Conservation (phyloP, 352 stramenopile species). For the Blastocystis sp. region DNA sequence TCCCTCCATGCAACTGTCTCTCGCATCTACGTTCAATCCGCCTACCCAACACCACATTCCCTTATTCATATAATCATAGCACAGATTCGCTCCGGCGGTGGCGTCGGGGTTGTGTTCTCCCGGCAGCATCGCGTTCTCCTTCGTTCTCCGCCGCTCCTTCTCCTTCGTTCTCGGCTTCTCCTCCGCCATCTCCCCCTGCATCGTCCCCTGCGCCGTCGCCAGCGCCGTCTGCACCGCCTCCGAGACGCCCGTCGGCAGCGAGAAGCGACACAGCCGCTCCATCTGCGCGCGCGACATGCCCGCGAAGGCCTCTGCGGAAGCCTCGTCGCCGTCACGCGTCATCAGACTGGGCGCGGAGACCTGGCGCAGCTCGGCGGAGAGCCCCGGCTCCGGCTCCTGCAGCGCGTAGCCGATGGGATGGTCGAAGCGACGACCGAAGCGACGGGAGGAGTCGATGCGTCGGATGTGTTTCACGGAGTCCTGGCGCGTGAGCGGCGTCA, state of each 20-base stretch:
- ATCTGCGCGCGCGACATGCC: neutral
- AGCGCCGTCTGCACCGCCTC: neutral
- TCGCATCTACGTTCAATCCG: neutral
- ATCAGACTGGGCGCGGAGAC: neutral
- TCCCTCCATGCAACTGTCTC: neutral
- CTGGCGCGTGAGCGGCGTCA: neutral
- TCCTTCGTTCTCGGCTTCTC: neutral
- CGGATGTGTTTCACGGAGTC: neutral
- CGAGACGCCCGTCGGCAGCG: neutral
- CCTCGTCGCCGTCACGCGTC: neutral
- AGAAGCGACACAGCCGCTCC: neutral
- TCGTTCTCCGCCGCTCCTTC: neutral
- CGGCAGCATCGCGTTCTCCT: neutral
- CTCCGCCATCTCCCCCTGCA: too few relatives aligned
- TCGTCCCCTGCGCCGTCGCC: too few relatives aligned
- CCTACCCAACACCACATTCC: neutral
- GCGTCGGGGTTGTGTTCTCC: constrained; percentile 33
- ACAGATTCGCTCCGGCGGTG: neutral
- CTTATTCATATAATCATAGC: constrained; percentile 47
- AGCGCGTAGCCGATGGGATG: neutral
- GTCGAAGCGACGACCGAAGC: neutral
- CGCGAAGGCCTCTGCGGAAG: neutral
- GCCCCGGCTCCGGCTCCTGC: too few relatives aligned
- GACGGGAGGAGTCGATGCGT: neutral
- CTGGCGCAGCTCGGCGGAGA: neutral